A percentile compares a stretch with the other conserved stretches of the same genome.
phyloP scores from a whole-genome alignment of 2,329 filamentous ascomycete genomes.

The Colletotrichum sp. region DNA sequence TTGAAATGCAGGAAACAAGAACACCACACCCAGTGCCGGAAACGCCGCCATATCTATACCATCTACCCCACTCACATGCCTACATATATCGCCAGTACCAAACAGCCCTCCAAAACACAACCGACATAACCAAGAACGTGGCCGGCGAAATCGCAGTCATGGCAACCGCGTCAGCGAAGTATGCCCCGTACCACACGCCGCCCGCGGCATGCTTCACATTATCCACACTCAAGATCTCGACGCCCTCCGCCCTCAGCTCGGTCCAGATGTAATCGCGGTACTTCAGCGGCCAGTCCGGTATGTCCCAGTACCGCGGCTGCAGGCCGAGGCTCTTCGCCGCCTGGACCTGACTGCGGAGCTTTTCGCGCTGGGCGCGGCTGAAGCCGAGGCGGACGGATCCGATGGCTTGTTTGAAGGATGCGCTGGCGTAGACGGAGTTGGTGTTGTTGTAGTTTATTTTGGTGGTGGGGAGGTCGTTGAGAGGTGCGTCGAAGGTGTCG shows the following conservation, averaged over 20 bases:
- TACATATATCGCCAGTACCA: neutral
- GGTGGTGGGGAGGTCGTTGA: accelerated
- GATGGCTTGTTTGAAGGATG: constrained; percentile 58
- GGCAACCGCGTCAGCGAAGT: neutral
- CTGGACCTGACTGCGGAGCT: constrained; percentile 48
- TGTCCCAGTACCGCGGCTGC: constrained; percentile 64
- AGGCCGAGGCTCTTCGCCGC: constrained; percentile 58
- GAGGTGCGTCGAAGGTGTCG: neutral
- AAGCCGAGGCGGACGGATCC: constrained; percentile 55
- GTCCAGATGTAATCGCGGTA: constrained; percentile 62
- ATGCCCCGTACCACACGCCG: neutral
- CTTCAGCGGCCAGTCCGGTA: constrained; percentile 60
- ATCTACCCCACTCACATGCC: accelerated
- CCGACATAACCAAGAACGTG: neutral
- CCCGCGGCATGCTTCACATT: neutral
- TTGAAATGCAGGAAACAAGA: accelerated
- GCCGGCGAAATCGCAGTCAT: neutral
- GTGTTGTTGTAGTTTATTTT: neutral
- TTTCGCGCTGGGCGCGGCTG: constrained; percentile 45
- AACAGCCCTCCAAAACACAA: neutral
- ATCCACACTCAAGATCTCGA: constrained; percentile 67
- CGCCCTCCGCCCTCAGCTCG: constrained; percentile 57
- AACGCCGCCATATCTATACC: neutral
- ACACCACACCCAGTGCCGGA: neutral
- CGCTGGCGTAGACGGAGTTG: constrained; percentile 65